phyloP scores from a whole-genome alignment of 192 early-diverging fungal genomes.

The Backusella sp. region DNA sequence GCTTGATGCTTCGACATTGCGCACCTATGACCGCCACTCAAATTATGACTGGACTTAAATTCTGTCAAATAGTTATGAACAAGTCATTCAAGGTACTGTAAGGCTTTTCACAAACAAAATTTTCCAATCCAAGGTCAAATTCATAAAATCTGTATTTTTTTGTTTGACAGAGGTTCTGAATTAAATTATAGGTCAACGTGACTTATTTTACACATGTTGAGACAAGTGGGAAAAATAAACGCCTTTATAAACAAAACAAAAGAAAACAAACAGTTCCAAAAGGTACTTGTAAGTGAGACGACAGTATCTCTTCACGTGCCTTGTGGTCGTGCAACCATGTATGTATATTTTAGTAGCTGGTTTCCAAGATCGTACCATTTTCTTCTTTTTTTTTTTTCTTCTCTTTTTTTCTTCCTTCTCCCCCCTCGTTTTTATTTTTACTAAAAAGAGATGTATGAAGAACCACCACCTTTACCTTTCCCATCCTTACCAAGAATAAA shows the following conservation, averaged over 20 bases:
- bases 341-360: not conserved
- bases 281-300: not conserved
- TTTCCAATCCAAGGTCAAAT: not conserved
- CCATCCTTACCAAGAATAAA: slow-evolving; percentile 15
- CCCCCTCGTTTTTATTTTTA: not conserved
- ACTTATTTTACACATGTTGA: not conserved
- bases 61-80: too few relatives aligned
- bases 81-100: too few relatives aligned
- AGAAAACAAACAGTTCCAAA: not conserved
- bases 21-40: not conserved
- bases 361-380: not conserved
- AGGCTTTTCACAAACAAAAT: not conserved
- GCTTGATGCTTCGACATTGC: not conserved
- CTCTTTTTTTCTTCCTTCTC: not conserved
- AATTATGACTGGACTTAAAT: not conserved
- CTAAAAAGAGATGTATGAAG: slow-evolving; percentile 8
- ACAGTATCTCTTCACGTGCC: not conserved
- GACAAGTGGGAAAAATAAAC: not conserved
- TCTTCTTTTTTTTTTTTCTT: not conserved
- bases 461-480: slow-evolving; percentile 19
- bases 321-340: slow-evolving; percentile 4
- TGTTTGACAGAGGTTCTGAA: slow-evolving; percentile 1
- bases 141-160: not conserved
- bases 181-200: not conserved
- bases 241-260: slow-evolving; percentile 4